Base-by-base conservation (phyloP, 768 basidiomycete species). In the Tulasnella sp. region DNA sequence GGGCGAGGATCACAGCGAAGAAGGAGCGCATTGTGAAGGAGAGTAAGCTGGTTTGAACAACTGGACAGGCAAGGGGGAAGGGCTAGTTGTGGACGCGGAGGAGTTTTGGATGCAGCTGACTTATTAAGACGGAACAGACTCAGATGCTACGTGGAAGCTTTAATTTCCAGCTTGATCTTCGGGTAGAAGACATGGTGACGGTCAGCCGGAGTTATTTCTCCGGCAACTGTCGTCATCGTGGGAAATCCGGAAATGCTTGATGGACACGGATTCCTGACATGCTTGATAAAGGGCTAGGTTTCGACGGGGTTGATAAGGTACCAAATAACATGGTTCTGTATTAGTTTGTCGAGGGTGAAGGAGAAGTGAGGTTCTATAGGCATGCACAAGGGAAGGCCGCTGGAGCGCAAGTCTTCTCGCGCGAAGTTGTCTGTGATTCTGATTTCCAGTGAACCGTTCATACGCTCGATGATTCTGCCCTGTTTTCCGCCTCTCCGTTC, bases 341-440 rank as follows among this genome's bases (percentile, higher is more conserved):
- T 1, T 78, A 90, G 90, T 99, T 95, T 83, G 92, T 99, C 70
- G 97, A 98, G 85, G 95, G 98, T 83, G 92, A 94, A 81, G 96
- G 95, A 51, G 90, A 93, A 81, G 90, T 98, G 79, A 83, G 96
- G 79, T 96, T 96, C 87, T 97, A 91, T 89, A 95, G 95, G 88
- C 93, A 98, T 81, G 90, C 92, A 5, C 81, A 86, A 57, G 97
- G 97, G 78, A 84, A 95, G 55, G 93, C 95, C 69, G 85, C 91
- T 79, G 86, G 88, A 81, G 88, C 89, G 80, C 90, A 92, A 7
- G 88, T 90, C 67, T 90, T 92, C 81, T 81, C 84, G n/a, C 91
- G 93, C 79, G 85, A 84, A 74, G 86, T 83, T 46, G 86, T 86
- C 37, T 89, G 87, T 78, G 92, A 92, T 84, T 92, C 91, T 35